Base-by-base conservation (phyloP, 257 asterid genomes). In the Penstemon barbatus region DNA sequence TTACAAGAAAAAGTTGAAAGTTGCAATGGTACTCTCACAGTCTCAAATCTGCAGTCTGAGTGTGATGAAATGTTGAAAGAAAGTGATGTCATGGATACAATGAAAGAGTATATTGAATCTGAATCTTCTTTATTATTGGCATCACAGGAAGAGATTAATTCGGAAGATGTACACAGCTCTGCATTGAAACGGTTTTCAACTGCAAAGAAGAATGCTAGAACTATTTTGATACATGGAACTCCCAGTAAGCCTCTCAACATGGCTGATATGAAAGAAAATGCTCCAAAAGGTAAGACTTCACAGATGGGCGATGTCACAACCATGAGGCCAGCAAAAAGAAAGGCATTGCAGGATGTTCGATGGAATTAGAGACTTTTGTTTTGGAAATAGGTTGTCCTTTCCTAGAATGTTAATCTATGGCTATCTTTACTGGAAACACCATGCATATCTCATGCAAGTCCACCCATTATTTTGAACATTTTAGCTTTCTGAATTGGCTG, bases 251-350 rank as follows among this genome's bases (percentile, higher is more conserved):
- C 46, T 42, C 65, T 51, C 25, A 57, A 57, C 10, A 57, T 33
- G n/a, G 76, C 74, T n/a, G 79, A 83, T 65, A 76, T 83, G 92
- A 90, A 90, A 70, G 96, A 86, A 78, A 90, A 88, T 68, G 77
- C 61, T 57, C 78, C 79, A 25, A 40, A 15, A 7, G 62, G 54
- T 13, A 88, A 81, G 78, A 43, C 65, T 41, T 80, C 80, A 15
- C 73, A 72, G 8, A 43, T 74, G 12, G 86, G 85, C 12, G 74
- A 75, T 71, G 12, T 79, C 65, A 83, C 94, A 50, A 57, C 76
- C 40, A 63, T 11, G 33, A 86, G 91, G 69, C 82, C 89, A n/a
- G 80, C 80, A n/a, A 87, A 80, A 53, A 79, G 94, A 37, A 68
- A 65, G 63, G 86, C 95, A 41, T 69, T 88, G 77, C 81, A 80